Evolutionary conservation across 2,329 filamentous ascomycete genomes (phyloP), one percentile per base, ranked within the genome.

Genomic region (Cordyceps farinosa): DNA sequence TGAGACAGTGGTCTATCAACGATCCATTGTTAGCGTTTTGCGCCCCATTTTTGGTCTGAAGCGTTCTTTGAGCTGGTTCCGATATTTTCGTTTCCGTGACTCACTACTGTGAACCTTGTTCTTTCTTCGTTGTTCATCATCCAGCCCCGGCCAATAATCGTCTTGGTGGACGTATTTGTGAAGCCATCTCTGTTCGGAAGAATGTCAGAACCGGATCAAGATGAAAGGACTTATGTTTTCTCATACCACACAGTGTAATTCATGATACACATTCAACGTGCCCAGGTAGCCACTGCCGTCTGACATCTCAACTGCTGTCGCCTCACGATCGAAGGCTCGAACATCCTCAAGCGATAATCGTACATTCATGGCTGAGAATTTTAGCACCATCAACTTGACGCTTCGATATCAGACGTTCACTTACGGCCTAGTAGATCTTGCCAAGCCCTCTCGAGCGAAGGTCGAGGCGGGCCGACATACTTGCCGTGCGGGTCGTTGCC

Each of bases 131-230:
- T 63, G 61, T 22, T 59, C 61, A 15, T 63, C 61, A n/a, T 42
- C 34, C 1, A 63, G 15, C 7, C 54, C 53, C 0, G 61, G 61
- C 61, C 61, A 63, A 27, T 63, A 63, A 15, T 59, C 54, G 15
- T 63, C 61, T 40, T 63, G 61, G 17, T 58, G 60, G 7, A 63
- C 38, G 47, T 63, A 60, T 60, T 63, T 63, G 15, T 63, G 61
- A 36, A 63, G 45, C 61, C 61, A 63, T 52, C 61, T 38, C 61
- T 63, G 22, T 22, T 22, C 22, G 8, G 5, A 36, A 0, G 11
- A 13, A 13, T 29, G 36, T 51, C 38, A 34, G 51, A 6, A 2
- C 0, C 4, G 3, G 13, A 27, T 13, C 17, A 6, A n/a, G 29
- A 48, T 17, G 9, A 27, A 7, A 17, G 11, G 32, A 15, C 32